A percentile compares a stretch with the other conserved stretches of the same genome.
These are phyloP conservation scores for Pythium monospermum DNA, from an alignment of 352 stramenopile genomes.

Conservation along the genomic window DNA sequence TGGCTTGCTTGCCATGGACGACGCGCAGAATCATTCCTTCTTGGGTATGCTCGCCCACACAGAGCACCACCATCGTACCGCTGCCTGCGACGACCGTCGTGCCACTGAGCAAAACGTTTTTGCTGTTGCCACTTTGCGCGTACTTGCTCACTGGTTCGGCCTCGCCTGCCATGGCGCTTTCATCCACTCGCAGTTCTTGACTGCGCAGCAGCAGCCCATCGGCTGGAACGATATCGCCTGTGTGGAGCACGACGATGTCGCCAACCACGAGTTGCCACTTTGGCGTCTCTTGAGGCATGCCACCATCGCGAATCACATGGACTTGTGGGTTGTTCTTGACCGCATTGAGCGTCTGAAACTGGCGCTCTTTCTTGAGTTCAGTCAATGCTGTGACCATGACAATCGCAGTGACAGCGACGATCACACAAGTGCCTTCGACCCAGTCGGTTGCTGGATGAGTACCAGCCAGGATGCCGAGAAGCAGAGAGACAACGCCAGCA, in stretches of 20 bases:
- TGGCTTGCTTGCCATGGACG: constrained; percentile 18
- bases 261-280: constrained; percentile 35
- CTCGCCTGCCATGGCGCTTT: constrained; percentile 40
- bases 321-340: constrained; percentile 60
- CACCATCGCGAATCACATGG: constrained; percentile 32
- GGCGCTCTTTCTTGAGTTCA: constrained; percentile 80
- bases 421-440: constrained; percentile 89
- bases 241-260: constrained; percentile 32
- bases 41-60: constrained; percentile 83
- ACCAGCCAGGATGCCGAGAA: constrained; percentile 32
- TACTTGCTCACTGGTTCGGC: constrained; percentile 30
- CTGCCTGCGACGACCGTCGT: constrained; percentile 82
- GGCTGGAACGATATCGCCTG: constrained; percentile 35
- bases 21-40: constrained; percentile 78
- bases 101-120: constrained; percentile 77
- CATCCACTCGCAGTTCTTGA: constrained; percentile 34
- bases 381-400: constrained; percentile 86
- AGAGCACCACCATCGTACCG: constrained; percentile 79
- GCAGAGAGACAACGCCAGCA: constrained; percentile 47
- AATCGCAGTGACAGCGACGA: constrained; percentile 80
- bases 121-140: constrained; percentile 14
- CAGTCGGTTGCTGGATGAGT: constrained; percentile 40
- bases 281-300: constrained; percentile 16
- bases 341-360: constrained; percentile 66
- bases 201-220: constrained; percentile 36